These are phyloP conservation scores for Hanseniaspora thailandica DNA, from an alignment of 805 yeast genomes.

Conservation along the genomic window DNA sequence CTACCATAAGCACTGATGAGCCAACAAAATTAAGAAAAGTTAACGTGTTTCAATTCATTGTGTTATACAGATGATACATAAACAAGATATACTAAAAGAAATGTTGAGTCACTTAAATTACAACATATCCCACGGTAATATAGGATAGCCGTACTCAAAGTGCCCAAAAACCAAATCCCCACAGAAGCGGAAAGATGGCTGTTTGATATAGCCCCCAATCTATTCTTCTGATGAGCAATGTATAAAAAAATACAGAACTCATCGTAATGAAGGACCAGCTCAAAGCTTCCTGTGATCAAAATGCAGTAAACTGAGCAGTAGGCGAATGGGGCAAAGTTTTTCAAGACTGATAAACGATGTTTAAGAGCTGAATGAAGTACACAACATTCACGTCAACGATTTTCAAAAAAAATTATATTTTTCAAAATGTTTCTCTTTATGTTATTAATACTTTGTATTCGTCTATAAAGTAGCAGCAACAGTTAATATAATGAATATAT, in stretches of 20 bases:
- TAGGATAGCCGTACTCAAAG: constrained; percentile 15
- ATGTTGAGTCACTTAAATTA: constrained; percentile 15
- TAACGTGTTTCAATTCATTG: no score
- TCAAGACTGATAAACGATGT: background rate
- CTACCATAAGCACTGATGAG: background rate
- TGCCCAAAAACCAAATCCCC: constrained; percentile 1
- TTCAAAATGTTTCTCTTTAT: background rate
- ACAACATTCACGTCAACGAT: background rate
- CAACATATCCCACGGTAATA: constrained; percentile 12
- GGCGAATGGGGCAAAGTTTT: constrained; percentile 13
- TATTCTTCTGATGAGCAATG: background rate
- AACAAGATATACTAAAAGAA: background rate
- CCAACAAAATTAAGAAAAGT: no score
- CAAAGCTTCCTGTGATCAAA: constrained; percentile 2
- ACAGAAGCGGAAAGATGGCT: background rate
- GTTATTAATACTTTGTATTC: background rate
- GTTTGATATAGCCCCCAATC: constrained; percentile 14
- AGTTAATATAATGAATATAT: background rate
- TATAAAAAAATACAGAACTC: background rate
- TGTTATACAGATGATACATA: background rate
- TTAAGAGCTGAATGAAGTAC: background rate
- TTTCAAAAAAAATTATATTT: background rate
- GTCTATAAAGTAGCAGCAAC: background rate
- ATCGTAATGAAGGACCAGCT: constrained; percentile 9
- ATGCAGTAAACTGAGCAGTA: constrained; percentile 10